A percentile compares a stretch with the other conserved stretches of the same genome.
These are phyloP conservation scores for Carex littledalei DNA, from an alignment of 176 grass and related monocot species.

Conservation along the genomic window DNA sequence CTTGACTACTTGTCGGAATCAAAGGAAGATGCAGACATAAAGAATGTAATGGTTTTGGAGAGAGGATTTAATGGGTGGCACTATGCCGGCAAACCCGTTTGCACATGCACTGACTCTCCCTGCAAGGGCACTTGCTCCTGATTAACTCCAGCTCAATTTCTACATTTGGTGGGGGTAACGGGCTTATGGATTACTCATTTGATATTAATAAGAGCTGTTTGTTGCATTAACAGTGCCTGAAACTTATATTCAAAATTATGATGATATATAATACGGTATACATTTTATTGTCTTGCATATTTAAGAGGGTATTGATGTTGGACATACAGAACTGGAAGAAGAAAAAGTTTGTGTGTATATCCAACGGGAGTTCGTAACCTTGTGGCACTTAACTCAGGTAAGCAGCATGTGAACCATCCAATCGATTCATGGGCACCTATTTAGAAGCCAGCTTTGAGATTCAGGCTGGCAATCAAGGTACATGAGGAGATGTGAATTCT, in stretches of 20 bases:
- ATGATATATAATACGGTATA: background rate
- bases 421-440: background rate
- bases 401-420: background rate
- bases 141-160: background rate
- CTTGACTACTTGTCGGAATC: conserved; percentile 48
- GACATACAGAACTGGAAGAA: background rate
- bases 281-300: background rate
- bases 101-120: conserved; percentile 53
- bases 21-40: conserved; percentile 45
- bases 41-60: conserved; percentile 67
- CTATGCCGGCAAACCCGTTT: conserved; percentile 51
- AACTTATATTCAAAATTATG: background rate
- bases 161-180: conserved; percentile 4
- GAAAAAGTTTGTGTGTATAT: background rate
- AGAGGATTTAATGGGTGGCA: conserved; percentile 88
- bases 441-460: background rate
- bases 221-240: background rate
- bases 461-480: background rate
- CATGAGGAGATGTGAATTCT: background rate
- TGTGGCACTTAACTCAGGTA: background rate
- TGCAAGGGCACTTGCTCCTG: conserved; percentile 53
- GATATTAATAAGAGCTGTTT: background rate
- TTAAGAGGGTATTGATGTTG: background rate
- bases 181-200: background rate
- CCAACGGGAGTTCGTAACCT: background rate